Evolutionary conservation across 1,284 basidiomycete genomes (phyloP).

Genomic region (Ustilago xerochloae): DNA sequence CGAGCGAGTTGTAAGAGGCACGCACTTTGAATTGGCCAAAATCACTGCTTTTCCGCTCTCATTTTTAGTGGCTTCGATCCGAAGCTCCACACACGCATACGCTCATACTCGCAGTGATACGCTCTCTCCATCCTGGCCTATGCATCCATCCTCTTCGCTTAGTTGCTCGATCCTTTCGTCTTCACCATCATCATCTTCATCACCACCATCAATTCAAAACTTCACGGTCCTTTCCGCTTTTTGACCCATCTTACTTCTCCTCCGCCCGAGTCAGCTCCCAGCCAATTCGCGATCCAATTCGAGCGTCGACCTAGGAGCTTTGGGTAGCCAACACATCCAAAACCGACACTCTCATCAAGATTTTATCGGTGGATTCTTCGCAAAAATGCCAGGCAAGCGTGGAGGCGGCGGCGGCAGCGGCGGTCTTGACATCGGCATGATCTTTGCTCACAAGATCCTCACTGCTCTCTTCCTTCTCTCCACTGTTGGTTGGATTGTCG

Average conservation of each 20-base stretch:
- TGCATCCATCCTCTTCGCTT: background rate
- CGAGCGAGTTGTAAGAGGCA: too few relatives aligned
- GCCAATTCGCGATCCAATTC: too few relatives aligned
- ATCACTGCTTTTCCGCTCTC: background rate
- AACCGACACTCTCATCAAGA: slow-evolving; percentile 9
- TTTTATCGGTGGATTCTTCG: too few relatives aligned
- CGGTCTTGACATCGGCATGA: slow-evolving; percentile 71
- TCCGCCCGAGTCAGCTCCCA: too few relatives aligned
- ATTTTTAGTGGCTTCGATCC: background rate
- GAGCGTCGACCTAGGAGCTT: too few relatives aligned
- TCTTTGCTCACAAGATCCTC: slow-evolving; percentile 89
- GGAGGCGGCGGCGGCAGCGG: slow-evolving; percentile 49
- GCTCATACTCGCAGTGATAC: background rate
- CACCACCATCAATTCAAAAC: too few relatives aligned
- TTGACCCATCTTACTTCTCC: too few relatives aligned
- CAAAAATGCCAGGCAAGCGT: slow-evolving; percentile 52
- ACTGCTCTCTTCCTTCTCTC: slow-evolving; percentile 85
- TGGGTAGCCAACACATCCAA: background rate
- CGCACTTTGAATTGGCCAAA: background rate
- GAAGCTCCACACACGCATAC: background rate
- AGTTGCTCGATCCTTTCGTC: background rate
- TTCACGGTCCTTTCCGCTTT: too few relatives aligned
- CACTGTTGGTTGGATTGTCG: slow-evolving; percentile 88
- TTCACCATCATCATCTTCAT: too few relatives aligned
- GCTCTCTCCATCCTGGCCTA: background rate